These are phyloP conservation scores for Cryphonectria carpinicola DNA, from an alignment of 2,329 filamentous ascomycete species.

Conservation along the genomic window DNA sequence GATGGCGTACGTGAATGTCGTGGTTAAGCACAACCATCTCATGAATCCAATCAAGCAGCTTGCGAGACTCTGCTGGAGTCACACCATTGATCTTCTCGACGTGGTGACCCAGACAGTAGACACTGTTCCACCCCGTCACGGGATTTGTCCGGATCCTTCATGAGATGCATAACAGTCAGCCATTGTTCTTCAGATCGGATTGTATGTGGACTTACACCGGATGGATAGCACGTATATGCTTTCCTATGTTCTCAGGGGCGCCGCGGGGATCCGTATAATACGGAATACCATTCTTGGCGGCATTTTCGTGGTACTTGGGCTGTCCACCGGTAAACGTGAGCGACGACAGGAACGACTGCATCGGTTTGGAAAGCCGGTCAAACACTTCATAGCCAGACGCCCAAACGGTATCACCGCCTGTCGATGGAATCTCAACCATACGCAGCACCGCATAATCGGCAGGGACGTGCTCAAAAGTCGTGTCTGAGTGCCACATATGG, in stretches of 20 bases:
- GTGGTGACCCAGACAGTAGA: slow-evolving; percentile 57
- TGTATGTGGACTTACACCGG: background rate
- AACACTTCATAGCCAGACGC: slow-evolving; percentile 70
- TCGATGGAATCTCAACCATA: slow-evolving; percentile 56
- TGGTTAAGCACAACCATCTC: slow-evolving; percentile 46
- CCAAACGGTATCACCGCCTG: slow-evolving; percentile 63
- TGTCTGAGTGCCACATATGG: slow-evolving; percentile 64
- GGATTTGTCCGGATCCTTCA: slow-evolving; percentile 56
- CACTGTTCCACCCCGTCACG: slow-evolving; percentile 60
- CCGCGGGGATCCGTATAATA: slow-evolving; percentile 51
- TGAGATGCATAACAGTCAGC: slow-evolving; percentile 36
- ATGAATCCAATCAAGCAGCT: slow-evolving; percentile 57
- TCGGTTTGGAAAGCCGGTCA: slow-evolving; percentile 61
- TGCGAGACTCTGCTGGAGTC: slow-evolving; percentile 46
- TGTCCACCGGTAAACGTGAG: slow-evolving; percentile 60
- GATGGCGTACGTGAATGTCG: slow-evolving; percentile 55
- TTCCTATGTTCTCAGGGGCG: slow-evolving; percentile 54
- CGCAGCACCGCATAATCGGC: slow-evolving; percentile 65
- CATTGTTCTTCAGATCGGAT: background rate
- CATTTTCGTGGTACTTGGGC: slow-evolving; percentile 36
- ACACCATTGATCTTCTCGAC: slow-evolving; percentile 56
- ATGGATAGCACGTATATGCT: background rate
- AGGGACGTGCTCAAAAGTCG: slow-evolving; percentile 67
- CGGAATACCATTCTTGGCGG: background rate
- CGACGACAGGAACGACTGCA: slow-evolving; percentile 61